phyloP scores from a whole-genome alignment of 2,329 filamentous ascomycete genomes.

The Colletotrichum sp. region DNA sequence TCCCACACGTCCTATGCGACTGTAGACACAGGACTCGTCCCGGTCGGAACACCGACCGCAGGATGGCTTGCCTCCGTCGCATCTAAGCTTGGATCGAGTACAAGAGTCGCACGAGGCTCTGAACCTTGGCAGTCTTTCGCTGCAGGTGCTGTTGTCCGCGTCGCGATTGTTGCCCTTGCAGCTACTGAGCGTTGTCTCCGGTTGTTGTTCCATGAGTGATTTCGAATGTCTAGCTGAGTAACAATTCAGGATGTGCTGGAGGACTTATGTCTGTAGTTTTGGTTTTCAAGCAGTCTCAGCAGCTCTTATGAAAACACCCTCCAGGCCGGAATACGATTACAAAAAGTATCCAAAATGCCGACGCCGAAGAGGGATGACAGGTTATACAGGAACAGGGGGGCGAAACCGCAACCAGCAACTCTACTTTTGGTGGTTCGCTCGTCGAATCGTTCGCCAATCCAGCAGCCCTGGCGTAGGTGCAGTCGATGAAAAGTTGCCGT shows the following conservation, averaged over 20 bases:
- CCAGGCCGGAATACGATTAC: background rate
- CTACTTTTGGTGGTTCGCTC: background rate
- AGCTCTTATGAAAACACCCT: background rate
- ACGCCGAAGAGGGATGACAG: background rate
- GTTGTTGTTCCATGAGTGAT: background rate
- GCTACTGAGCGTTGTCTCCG: background rate
- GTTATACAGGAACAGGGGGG: background rate
- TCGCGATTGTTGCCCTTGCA: background rate
- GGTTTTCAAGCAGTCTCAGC: background rate
- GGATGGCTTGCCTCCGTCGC: background rate
- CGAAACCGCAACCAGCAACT: background rate
- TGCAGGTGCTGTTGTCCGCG: background rate
- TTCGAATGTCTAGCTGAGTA: background rate
- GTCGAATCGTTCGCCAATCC: background rate
- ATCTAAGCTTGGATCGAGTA: background rate
- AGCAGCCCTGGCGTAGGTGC: background rate
- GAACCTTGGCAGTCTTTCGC: background rate
- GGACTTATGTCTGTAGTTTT: background rate
- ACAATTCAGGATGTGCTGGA: background rate
- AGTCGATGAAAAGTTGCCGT: background rate
- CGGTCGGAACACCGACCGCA: background rate
- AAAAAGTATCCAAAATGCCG: background rate
- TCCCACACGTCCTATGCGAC: background rate
- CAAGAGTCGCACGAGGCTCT: slow-evolving; percentile 1
- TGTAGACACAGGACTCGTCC: background rate